Evolutionary conservation across 306 rosid species (phyloP).

Genomic region (Acmispon strigosus): DNA sequence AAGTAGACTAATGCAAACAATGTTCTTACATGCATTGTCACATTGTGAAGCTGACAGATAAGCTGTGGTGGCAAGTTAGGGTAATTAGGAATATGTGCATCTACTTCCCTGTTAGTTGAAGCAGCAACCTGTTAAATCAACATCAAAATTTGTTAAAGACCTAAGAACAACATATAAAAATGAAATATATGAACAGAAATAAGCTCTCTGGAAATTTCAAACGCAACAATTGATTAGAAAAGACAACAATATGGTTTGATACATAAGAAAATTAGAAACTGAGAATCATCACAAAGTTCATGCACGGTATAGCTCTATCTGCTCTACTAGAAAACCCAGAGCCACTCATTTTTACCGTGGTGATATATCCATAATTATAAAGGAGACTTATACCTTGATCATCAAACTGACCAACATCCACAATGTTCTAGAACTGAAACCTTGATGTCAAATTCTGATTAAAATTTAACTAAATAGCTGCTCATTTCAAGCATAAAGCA

Average conservation of each 20-base stretch:
- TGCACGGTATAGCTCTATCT: neutral
- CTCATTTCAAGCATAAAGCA: neutral
- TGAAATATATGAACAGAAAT: neutral
- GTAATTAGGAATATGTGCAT: conserved; percentile 65
- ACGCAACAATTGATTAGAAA: neutral
- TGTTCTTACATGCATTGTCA: conserved; percentile 65
- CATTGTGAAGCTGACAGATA: conserved; percentile 69
- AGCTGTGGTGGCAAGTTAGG: conserved; percentile 67
- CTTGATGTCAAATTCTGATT: neutral
- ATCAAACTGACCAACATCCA: neutral
- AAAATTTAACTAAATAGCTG: too few species aligned
- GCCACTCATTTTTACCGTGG: neutral
- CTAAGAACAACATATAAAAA: neutral
- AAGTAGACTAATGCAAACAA: neutral
- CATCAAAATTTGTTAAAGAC: neutral
- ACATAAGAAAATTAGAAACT: neutral
- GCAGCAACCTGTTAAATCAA: conserved; percentile 56
- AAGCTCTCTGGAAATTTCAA: neutral
- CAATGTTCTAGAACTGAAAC: neutral
- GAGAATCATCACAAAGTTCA: neutral
- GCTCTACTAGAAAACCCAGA: neutral
- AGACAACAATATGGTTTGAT: neutral
- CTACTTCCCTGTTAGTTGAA: conserved; percentile 64
- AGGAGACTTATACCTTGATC: neutral
- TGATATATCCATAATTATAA: neutral